A percentile compares a stretch with the other conserved stretches of the same genome.
Conservation (phyloP, 176 grass and related monocot species). For the Tillandsia fasciculata region DNA sequence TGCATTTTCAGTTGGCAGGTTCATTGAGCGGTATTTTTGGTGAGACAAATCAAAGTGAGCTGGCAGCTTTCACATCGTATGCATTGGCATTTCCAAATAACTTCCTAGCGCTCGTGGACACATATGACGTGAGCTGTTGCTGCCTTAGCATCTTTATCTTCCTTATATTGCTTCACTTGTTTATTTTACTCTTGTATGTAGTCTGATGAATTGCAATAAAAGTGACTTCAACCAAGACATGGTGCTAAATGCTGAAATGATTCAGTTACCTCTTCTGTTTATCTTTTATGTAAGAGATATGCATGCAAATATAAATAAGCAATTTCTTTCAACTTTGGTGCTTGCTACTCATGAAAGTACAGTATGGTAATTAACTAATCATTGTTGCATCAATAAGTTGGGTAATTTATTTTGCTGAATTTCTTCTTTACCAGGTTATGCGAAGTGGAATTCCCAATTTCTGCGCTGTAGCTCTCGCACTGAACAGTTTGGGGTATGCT, state of each 20-base stretch:
- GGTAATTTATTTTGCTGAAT: conserved; percentile 12
- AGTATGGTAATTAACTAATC: background rate
- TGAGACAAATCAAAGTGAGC: conserved; percentile 92
- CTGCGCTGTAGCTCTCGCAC: conserved; percentile 93
- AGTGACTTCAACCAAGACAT: no score
- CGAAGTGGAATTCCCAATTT: conserved; percentile 98
- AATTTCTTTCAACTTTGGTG: no score
- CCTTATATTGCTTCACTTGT: background rate
- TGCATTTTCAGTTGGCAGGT: conserved; percentile 34
- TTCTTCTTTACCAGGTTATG: conserved; percentile 61
- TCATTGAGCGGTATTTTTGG: conserved; percentile 57
- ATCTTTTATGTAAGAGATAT: no score
- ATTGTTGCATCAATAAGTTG: conserved; percentile 3
- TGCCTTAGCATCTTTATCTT: conserved; percentile 2
- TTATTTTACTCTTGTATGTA: background rate
- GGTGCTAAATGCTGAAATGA: no score
- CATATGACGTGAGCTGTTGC: conserved; percentile 79
- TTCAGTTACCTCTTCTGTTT: no score
- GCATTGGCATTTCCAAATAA: conserved; percentile 92
- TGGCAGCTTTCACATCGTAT: conserved; percentile 87
- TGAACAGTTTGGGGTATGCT: conserved; percentile 80
- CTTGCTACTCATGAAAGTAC: no score
- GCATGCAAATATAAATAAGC: no score
- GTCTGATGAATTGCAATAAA: no score
- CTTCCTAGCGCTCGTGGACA: conserved; percentile 91